Evolutionary conservation across 495 filamentous ascomycete species (phyloP).

Genomic region (Trichoderma erinaceum): DNA sequence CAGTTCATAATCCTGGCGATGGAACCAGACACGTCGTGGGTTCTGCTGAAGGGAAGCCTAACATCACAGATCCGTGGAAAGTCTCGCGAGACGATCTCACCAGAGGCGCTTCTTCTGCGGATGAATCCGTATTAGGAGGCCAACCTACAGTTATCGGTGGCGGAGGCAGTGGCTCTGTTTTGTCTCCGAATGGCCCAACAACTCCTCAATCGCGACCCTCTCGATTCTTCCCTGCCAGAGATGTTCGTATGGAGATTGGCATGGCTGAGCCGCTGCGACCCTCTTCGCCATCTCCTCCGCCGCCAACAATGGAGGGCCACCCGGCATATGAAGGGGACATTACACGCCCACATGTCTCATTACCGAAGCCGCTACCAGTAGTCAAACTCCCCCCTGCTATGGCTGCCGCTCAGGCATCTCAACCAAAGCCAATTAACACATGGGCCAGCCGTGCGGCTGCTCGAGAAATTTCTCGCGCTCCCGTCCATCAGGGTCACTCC

Average conservation of each 20-base stretch:
- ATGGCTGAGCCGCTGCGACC: conserved; percentile 25
- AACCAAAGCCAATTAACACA: background rate
- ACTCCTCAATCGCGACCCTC: conserved; percentile 24
- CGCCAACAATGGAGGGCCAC: conserved; percentile 63
- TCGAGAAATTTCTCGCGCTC: background rate
- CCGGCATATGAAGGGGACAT: conserved; percentile 64
- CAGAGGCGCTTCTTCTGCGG: background rate
- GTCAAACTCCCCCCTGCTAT: conserved; percentile 62
- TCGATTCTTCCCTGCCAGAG: conserved; percentile 62
- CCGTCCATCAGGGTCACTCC: background rate
- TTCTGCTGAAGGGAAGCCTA: background rate
- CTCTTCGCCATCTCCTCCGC: conserved; percentile 61
- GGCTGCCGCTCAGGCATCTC: conserved; percentile 21
- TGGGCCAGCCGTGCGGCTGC: background rate
- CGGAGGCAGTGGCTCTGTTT: conserved; percentile 2
- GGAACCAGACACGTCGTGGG: conserved; percentile 20
- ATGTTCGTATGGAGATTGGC: conserved; percentile 28
- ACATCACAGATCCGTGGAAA: background rate
- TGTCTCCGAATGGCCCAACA: conserved; percentile 13
- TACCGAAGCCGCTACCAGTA: conserved; percentile 61
- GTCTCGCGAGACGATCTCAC: background rate
- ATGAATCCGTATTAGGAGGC: background rate
- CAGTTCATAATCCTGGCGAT: conserved; percentile 39
- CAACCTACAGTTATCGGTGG: conserved; percentile 1
- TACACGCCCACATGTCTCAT: conserved; percentile 58